Evolutionary conservation across 805 yeast species (phyloP).

Genomic region (Tetrapisispora phaffii): DNA sequence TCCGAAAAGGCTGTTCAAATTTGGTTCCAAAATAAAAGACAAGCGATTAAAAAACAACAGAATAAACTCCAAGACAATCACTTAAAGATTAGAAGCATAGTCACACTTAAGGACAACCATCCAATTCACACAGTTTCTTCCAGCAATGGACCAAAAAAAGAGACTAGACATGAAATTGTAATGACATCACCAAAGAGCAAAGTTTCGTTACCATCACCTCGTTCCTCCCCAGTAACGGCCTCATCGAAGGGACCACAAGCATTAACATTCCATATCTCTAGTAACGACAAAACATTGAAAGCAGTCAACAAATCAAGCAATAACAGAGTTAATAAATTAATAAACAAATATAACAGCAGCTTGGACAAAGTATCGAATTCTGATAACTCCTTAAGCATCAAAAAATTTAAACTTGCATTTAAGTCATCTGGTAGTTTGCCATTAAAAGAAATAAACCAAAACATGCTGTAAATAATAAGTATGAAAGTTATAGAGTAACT

Average conservation of each 20-base stretch:
- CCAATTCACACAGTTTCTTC: neutral
- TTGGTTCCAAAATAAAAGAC: constrained; percentile 96
- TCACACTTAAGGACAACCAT: neutral
- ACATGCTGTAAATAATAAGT: constrained; percentile 5
- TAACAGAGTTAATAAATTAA: constrained; percentile 27
- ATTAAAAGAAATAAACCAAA: constrained; percentile 16
- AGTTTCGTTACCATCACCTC: neutral
- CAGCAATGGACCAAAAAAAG: neutral
- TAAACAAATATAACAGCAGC: constrained; percentile 11
- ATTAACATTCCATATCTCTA: constrained; percentile 25
- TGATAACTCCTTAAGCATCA: constrained; percentile 2
- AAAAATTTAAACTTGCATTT: constrained; percentile 11
- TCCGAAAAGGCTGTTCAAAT: constrained; percentile 94
- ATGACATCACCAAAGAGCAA: constrained; percentile 1
- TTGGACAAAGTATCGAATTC: constrained; percentile 5
- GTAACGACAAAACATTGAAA: constrained; percentile 23
- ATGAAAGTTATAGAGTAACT: neutral
- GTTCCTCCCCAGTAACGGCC: neutral
- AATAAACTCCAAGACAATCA: neutral
- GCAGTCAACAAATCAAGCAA: constrained; percentile 27
- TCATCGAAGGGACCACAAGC: constrained; percentile 14
- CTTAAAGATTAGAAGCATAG: neutral
- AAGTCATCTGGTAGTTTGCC: constrained; percentile 12
- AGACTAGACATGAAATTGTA: neutral
- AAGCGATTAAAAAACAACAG: constrained; percentile 52